Percentiles rank a stretch among this genome's conserved stretches.
phyloP scores from a whole-genome alignment of 2,329 filamentous ascomycete genomes.

The Penicillium sp. region DNA sequence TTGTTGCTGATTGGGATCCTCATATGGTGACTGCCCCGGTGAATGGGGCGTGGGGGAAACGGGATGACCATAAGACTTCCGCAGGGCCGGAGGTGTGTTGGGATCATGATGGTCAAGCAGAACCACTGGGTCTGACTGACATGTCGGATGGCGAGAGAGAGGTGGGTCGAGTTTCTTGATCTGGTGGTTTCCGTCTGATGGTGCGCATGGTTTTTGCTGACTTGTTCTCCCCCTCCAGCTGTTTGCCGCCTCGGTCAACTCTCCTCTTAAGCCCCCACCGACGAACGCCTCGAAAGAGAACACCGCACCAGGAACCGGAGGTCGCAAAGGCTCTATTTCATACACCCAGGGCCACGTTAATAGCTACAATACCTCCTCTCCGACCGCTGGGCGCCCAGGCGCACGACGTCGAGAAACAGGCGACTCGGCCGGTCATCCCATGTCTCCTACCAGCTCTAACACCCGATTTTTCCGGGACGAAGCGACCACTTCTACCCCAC shows the following conservation, averaged over 20 bases:
- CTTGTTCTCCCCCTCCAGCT: constrained; percentile 49
- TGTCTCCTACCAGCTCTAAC: constrained; percentile 44
- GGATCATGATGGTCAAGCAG: constrained; percentile 65
- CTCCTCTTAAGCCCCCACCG: constrained; percentile 77
- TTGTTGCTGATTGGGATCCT: constrained; percentile 73
- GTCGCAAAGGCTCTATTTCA: constrained; percentile 76
- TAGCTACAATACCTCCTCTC: constrained; percentile 66
- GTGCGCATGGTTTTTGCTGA: constrained; percentile 14
- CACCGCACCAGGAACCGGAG: constrained; percentile 39
- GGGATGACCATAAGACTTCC: constrained; percentile 66
- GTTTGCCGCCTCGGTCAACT: constrained; percentile 85
- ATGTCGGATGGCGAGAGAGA: constrained; percentile 65
- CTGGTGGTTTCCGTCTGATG: constrained; percentile 1
- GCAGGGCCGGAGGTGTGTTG: constrained; percentile 89
- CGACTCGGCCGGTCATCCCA: constrained; percentile 53
- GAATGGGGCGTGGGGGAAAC: constrained; percentile 68
- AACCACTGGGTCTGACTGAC: constrained; percentile 66
- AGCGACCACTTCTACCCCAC: constrained; percentile 54
- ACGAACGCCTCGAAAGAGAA: constrained; percentile 59
- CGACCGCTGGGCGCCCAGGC: constrained; percentile 65
- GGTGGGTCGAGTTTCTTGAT: constrained; percentile 38
- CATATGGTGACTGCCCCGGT: constrained; percentile 59
- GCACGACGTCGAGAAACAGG: constrained; percentile 81
- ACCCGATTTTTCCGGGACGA: constrained; percentile 47
- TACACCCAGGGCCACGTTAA: constrained; percentile 55